Base-by-base conservation (phyloP, 2,329 filamentous ascomycete genomes). In the Botrytis deweyae region DNA sequence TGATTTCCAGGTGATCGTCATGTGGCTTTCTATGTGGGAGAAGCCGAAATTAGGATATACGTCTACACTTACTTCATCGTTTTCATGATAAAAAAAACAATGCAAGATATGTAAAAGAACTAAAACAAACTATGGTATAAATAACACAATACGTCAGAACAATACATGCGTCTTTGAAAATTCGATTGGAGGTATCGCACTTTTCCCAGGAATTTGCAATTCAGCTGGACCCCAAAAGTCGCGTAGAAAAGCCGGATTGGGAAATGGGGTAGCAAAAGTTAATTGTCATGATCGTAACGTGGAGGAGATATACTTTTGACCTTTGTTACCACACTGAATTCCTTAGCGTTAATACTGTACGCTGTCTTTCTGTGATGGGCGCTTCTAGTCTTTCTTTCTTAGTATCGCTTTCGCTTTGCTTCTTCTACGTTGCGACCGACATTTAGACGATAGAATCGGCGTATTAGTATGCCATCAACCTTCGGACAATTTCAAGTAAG, bases 181-280 rank as follows among this genome's bases (percentile, higher is more conserved):
- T 22, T 18, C 42, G n/a, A 58, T 58, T 29, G n/a, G 52, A 29
- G 40, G 36, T n/a, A 25, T 69, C n/a, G 52, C 52, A 63, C 36
- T 63, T 63, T 63, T 63, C 36, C 36, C 36, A 63, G 22, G 25
- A 36, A 40, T 40, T n/a, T 42, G 49, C 33, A 62, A 70, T 73
- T 73, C 71, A 73, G 71, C 71, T 73, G 65, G 65, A 69, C 71
- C 71, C 71, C 71, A 73, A 73, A 73, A 10, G 33, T 70, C 71
- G 71, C 49, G 64, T 73, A 73, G 40, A 62, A 61, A 55, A 29
- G 40, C 64, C 71, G 18, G 22, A 70, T 70, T 61, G 22, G 71
- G 65, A 49, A 52, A 58, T n/a, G 70, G 70, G 61, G 44, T n/a
- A 52, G 40, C 22, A 52, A 40, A 40, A 36, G 18, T 42, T 25